These are phyloP conservation scores for Claviceps sp. DNA, from an alignment of 2,329 filamentous ascomycete genomes.

Conservation along the genomic window DNA sequence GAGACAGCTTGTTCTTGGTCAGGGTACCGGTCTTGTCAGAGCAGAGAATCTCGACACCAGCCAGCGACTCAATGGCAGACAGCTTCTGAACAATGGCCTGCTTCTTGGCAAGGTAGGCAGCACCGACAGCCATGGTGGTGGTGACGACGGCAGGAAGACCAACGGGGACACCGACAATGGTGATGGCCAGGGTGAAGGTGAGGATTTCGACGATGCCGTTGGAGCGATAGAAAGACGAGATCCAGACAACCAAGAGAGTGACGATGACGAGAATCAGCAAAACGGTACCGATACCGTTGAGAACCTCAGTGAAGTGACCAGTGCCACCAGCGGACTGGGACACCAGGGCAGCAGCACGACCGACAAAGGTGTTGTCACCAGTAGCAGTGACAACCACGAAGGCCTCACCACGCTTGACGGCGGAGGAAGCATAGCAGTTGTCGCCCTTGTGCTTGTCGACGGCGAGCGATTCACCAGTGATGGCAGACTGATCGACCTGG, in stretches of 20 bases:
- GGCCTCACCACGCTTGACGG: constrained; percentile 81
- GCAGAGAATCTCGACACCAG: constrained; percentile 84
- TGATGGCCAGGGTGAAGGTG: constrained; percentile 75
- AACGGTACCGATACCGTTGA: constrained; percentile 74
- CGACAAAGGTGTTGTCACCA: constrained; percentile 83
- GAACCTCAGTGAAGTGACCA: constrained; percentile 83
- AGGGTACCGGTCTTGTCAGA: constrained; percentile 77
- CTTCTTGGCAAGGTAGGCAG: constrained; percentile 82
- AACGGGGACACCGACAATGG: constrained; percentile 83
- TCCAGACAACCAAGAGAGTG: constrained; percentile 72
- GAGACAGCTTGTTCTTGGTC: constrained; percentile 87
- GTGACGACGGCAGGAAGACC: constrained; percentile 88
- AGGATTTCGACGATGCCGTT: constrained; percentile 69
- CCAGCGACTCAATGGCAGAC: constrained; percentile 80
- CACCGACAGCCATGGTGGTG: constrained; percentile 89
- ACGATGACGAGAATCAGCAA: constrained; percentile 68
- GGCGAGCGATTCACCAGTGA: constrained; percentile 83
- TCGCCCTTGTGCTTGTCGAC: constrained; percentile 80
- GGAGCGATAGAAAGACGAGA: constrained; percentile 77
- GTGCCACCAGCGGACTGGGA: constrained; percentile 58
- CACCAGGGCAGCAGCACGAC: constrained; percentile 75
- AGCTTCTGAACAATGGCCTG: constrained; percentile 90
- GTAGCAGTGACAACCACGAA: constrained; percentile 72
- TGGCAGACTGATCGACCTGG: constrained; percentile 83
- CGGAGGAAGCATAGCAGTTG: constrained; percentile 71